Base-by-base conservation (phyloP, 371 early-diverging fungal genomes). In the Syncephalastrum monosporum region DNA sequence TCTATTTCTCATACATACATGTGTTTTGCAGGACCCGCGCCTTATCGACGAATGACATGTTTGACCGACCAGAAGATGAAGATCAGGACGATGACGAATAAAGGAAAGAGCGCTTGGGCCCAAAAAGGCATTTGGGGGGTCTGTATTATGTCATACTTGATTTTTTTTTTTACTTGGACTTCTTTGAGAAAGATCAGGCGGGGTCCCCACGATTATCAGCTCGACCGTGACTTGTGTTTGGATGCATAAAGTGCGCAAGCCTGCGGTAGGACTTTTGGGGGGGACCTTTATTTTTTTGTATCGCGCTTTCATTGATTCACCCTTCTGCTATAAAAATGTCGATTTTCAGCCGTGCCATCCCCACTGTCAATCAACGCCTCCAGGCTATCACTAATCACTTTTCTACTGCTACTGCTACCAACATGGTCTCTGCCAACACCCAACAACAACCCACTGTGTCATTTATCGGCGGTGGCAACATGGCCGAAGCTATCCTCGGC, bases 401-500 rank as follows among this genome's bases (percentile, higher is more conserved):
- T 17, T 17, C 52, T 12, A 12, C 33, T 5, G 1, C 5, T 51
- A 15, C 27, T 23, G 42, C 52, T 29, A 33, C 38, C 38, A 12
- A 33, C 38, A 33, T 33, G 38, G 38, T 33, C 38, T 33, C 38
- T 33, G 38, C 38, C 10, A 56, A 56, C 13, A 41, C 51, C 41
- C 17, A 15, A 14, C 58, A 60, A 25, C 65, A 57, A 17, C 77
- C 77, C 21, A 54, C 60, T 23, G 67, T 92, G 25, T 78, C 85
- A 24, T 89, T 92, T 66, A 90, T 91, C 55, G 95, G 97, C 57
- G 97, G 94, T 44, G 97, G 97, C 56, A 95, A 96, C 68, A 95
- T 96, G 94, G 94, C 93, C 42, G 87, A 86, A 63, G 93, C 95
- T 59, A 95, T 96, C 56, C 80, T 95, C 38, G 92, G 90, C 12